A percentile compares a stretch with the other conserved stretches of the same genome.
These are phyloP conservation scores for Paecilomyces dactylethromorphus DNA, from an alignment of 2,329 filamentous ascomycete species.

Conservation along the genomic window DNA sequence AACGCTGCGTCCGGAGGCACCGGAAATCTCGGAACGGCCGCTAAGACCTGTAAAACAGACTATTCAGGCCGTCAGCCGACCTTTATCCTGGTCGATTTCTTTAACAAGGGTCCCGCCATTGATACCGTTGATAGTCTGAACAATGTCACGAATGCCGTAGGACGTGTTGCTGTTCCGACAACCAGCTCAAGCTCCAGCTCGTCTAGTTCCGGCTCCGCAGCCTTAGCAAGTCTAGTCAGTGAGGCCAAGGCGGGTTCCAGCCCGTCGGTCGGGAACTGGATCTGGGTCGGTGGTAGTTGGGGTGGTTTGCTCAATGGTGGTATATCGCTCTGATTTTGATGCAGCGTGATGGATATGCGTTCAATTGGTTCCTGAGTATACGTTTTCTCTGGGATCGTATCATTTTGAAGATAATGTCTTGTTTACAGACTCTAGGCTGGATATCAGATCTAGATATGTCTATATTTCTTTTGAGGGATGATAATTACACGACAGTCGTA, in stretches of 20 bases:
- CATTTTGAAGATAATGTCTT: background rate
- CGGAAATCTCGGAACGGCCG: conserved; percentile 47
- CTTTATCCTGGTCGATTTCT: conserved; percentile 76
- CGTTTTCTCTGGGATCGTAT: background rate
- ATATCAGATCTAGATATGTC: background rate
- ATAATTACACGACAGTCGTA: background rate
- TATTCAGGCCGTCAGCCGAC: conserved; percentile 58
- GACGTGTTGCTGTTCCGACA: conserved; percentile 29
- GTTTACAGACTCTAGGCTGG: background rate
- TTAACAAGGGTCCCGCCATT: conserved; percentile 64
- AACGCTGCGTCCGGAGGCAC: conserved; percentile 55
- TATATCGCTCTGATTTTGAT: conserved; percentile 21
- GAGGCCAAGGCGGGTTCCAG: conserved; percentile 29
- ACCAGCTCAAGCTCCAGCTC: conserved; percentile 13
- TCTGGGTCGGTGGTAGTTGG: conserved; percentile 40
- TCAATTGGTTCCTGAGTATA: background rate
- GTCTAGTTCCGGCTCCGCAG: conserved; percentile 20
- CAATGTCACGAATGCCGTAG: conserved; percentile 40
- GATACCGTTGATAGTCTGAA: conserved; percentile 64
- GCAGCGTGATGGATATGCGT: conserved; percentile 1
- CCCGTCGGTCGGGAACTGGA: conserved; percentile 36
- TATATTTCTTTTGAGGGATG: background rate
- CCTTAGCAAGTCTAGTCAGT: conserved; percentile 29
- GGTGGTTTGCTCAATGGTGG: conserved; percentile 33
- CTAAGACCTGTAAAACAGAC: conserved; percentile 46